These are phyloP conservation scores for Tetrapisispora arboricola DNA, from an alignment of 805 yeast species.

Conservation along the genomic window DNA sequence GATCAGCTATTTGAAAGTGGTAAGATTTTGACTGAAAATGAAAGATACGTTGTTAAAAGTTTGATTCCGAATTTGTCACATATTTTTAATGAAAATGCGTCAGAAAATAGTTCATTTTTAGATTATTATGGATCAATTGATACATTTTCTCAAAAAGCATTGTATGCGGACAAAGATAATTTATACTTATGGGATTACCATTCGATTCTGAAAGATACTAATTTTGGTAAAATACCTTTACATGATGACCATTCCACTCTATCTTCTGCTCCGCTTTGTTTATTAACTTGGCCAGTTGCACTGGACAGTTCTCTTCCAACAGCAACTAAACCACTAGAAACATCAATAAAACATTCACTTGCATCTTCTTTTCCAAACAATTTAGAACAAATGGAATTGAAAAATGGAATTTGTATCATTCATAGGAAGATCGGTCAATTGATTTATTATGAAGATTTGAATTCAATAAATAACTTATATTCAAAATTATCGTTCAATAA, in stretches of 20 bases:
- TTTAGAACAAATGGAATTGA: neutral
- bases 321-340: neutral
- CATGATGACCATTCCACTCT: conserved; percentile 17
- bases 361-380: no score
- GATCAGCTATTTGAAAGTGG: conserved; percentile 6
- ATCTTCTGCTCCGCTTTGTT: conserved; percentile 16
- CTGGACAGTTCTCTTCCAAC: conserved; percentile 8
- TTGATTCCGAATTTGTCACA: conserved; percentile 15
- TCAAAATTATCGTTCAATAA: conserved; percentile 20
- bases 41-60: conserved; percentile 19
- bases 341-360: no score
- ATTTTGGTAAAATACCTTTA: conserved; percentile 19
- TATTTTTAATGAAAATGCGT: conserved; percentile 2
- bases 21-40: conserved; percentile 25
- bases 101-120: neutral
- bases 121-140: conserved; percentile 37
- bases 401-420: conserved; percentile 63
- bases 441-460: conserved; percentile 65
- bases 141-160: conserved; percentile 37
- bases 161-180: conserved; percentile 39
- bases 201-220: conserved; percentile 50
- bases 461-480: conserved; percentile 27
- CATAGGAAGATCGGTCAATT: conserved; percentile 49
- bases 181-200: conserved; percentile 61
- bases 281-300: conserved; percentile 25